phyloP scores from a whole-genome alignment of 495 filamentous ascomycete species.

The Penicillium psychrofluorescens region DNA sequence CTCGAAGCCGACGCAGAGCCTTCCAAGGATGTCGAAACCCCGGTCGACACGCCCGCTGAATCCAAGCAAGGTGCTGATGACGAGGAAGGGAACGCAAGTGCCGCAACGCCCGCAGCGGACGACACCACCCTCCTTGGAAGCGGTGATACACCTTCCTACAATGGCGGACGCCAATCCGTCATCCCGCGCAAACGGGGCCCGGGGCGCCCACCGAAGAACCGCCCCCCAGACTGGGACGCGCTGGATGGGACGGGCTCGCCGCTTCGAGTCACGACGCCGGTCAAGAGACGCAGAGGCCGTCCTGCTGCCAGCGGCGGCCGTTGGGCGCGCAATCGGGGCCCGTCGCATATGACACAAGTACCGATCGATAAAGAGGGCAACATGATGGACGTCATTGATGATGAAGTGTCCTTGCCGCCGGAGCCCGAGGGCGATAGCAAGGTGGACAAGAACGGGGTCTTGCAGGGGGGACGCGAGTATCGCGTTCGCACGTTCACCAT shows the following conservation, averaged over 20 bases:
- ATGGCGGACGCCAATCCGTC: slow-evolving; percentile 36
- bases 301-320: slow-evolving; percentile 61
- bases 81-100: slow-evolving; percentile 11
- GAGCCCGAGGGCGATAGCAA: slow-evolving; percentile 87
- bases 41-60: slow-evolving; percentile 14
- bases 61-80: slow-evolving; percentile 18
- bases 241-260: slow-evolving; percentile 49
- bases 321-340: slow-evolving; percentile 58
- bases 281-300: slow-evolving; percentile 60
- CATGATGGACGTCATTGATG: slow-evolving; percentile 80
- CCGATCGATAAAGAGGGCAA: slow-evolving; percentile 93
- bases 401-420: slow-evolving; percentile 83
- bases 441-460: slow-evolving; percentile 78
- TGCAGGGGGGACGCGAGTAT: slow-evolving; percentile 80
- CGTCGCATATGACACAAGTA: slow-evolving; percentile 69
- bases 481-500: slow-evolving; percentile 91
- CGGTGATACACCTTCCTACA: slow-evolving; percentile 21
- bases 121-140: slow-evolving; percentile 29
- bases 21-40: slow-evolving; percentile 22
- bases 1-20: slow-evolving; percentile 19
- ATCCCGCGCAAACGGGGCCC: slow-evolving; percentile 70
- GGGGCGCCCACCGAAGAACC: slow-evolving; percentile 80
- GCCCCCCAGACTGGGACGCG: slow-evolving; percentile 65
- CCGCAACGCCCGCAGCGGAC: slow-evolving; percentile 30
- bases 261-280: slow-evolving; percentile 50